Conservation (phyloP, 164 flowering plant genomes). For the Stephania japonica region DNA sequence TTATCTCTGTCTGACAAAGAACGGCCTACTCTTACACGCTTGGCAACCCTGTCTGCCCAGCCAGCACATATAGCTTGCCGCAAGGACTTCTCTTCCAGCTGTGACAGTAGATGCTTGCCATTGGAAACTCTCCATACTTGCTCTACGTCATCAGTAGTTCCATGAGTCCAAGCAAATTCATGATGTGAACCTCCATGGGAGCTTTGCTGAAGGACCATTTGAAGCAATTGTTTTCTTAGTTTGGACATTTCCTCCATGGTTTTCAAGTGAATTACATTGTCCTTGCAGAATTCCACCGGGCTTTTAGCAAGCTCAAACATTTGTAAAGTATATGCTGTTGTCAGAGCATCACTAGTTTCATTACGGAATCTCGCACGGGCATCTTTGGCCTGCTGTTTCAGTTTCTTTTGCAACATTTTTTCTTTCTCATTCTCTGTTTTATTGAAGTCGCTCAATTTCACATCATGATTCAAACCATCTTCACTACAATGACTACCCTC, state of each 20-base stretch:
- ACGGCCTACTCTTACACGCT: conserved; percentile 38
- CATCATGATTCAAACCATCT: conserved; percentile 27
- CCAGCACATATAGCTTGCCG: conserved; percentile 91
- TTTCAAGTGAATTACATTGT: conserved; percentile 55
- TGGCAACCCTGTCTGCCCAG: conserved; percentile 96
- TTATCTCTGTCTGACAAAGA: conserved; percentile 34
- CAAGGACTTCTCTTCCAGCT: conserved; percentile 68
- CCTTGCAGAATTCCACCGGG: conserved; percentile 55
- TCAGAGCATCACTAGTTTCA: conserved; percentile 80
- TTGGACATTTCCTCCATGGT: conserved; percentile 98
- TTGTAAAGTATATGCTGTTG: conserved; percentile 71
- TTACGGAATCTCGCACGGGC: conserved; percentile 63
- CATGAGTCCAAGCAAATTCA: conserved; percentile 68
- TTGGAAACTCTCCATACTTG: conserved; percentile 54
- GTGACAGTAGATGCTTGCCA: conserved; percentile 41
- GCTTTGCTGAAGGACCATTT: conserved; percentile 50
- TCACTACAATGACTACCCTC: conserved; percentile 33
- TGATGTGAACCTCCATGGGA: conserved; percentile 18
- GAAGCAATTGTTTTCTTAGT: conserved; percentile 77
- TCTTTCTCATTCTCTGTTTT: conserved; percentile 31
- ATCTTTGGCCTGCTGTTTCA: conserved; percentile 43
- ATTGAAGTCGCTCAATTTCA: conserved; percentile 14
- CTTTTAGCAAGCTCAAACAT: conserved; percentile 60
- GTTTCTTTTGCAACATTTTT: conserved; percentile 48
- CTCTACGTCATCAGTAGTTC: conserved; percentile 62